Percentiles rank a stretch among this genome's conserved stretches.
These are phyloP conservation scores for Curvularia spicifera DNA, from an alignment of 2,329 filamentous ascomycete genomes.

Conservation along the genomic window DNA sequence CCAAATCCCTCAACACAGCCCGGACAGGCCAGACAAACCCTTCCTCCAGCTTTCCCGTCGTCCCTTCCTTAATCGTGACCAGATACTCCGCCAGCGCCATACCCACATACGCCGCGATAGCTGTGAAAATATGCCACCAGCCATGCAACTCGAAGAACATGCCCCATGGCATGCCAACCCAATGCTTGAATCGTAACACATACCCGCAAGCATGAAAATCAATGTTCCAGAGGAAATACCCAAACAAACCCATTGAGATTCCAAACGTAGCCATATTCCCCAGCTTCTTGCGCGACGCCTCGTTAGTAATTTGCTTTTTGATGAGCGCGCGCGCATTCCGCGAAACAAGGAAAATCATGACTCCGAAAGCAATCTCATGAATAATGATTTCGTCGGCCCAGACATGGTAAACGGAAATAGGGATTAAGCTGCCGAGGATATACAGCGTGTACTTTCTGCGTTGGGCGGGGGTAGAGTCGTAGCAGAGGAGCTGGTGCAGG, in stretches of 20 bases:
- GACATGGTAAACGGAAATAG: conserved; percentile 46
- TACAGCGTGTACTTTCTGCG: conserved; percentile 33
- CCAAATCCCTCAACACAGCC: conserved; percentile 39
- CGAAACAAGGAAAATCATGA: conserved; percentile 51
- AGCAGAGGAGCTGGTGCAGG: conserved; percentile 58
- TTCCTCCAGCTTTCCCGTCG: conserved; percentile 36
- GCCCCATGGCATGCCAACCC: conserved; percentile 61
- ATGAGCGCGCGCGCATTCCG: conserved; percentile 39
- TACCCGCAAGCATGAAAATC: conserved; percentile 61
- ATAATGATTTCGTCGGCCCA: conserved; percentile 50
- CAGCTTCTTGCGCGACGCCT: conserved; percentile 31
- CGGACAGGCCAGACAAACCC: conserved; percentile 48
- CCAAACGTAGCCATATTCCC: conserved; percentile 39
- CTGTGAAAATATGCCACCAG: conserved; percentile 70
- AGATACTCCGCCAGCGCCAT: conserved; percentile 50
- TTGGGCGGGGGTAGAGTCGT: conserved; percentile 39
- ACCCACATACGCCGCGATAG: conserved; percentile 57
- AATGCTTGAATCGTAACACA: conserved; percentile 55
- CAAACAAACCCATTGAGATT: conserved; percentile 54
- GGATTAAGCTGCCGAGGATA: conserved; percentile 41
- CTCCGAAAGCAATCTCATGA: conserved; percentile 50
- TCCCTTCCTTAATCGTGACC: conserved; percentile 41
- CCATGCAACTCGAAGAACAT: conserved; percentile 66
- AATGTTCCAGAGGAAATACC: conserved; percentile 64
- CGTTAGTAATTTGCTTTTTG: conserved; percentile 32